Evolutionary conservation across 1,139 yeast species (phyloP), one percentile per base, ranked within the genome.

Genomic region (Yamadazyma buinensis): DNA sequence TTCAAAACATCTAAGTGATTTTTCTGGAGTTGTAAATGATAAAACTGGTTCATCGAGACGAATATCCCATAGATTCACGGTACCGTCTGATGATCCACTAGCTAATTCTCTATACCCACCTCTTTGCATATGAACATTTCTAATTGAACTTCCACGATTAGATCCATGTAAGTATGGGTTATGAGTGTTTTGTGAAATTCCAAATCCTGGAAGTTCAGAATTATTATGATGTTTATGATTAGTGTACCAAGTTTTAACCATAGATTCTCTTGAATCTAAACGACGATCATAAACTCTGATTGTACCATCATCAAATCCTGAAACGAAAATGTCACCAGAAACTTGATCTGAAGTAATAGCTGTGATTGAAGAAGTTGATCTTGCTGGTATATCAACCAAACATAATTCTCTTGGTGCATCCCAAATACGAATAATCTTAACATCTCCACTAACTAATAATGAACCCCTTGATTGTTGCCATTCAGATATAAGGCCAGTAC

Each of bases 401-500:
- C 96, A 84, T 36, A 84, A 67, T 54, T 92, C 99, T 28, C 97
- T 70, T 13, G 95, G 95, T 0, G 97, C 97, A 61, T 92, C 98
- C 98, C 98, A 92, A 1, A 90, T 72, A 40, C 95, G 68, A 34
- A 92, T 87, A 21, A 88, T 80, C 46, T 90, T 86, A 9, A 87
- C 95, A 64, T 92, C 98, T 31, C 99, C 99, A 35, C 96, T 90
- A 1, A 87, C 96, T 35, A 92, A 63, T 29, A 92, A 64, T 1
- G 95, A 79, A 0, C 99, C 99, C 43, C 97, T 68, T 31, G 94
- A 83, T 55, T 92, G 99, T 53, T 90, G 97, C 98, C 99, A 92
- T 50, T 92, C 97, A 5, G 92, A 79, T 24, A 88, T 75, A 35
- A 94, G 66, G 3, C 97, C 96, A 15, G 88, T 78, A 34, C 92